phyloP scores from a whole-genome alignment of 345 rosid species.

The Syzygium grande region DNA sequence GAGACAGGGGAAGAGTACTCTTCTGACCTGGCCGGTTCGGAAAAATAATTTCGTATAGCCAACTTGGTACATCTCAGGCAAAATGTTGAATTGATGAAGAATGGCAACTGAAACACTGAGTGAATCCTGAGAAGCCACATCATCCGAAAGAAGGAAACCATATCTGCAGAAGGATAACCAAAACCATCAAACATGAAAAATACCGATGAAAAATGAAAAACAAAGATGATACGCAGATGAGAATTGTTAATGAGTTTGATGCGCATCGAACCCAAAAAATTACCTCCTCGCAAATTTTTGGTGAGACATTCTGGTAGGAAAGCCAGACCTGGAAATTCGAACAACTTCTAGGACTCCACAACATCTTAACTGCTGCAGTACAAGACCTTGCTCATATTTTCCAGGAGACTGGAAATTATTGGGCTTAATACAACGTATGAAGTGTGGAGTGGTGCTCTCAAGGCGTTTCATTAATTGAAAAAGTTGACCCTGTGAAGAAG shows the following conservation, averaged over 20 bases:
- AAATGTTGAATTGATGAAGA: constrained; percentile 92
- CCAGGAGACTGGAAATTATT: constrained; percentile 90
- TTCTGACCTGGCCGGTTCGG: constrained; percentile 89
- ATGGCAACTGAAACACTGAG: constrained; percentile 96
- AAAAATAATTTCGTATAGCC: constrained; percentile 96
- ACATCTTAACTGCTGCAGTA: constrained; percentile 91
- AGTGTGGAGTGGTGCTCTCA: constrained; percentile 93
- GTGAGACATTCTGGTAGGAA: constrained; percentile 95
- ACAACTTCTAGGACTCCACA: constrained; percentile 99
- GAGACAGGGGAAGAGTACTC: neutral
- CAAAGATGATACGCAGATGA: neutral
- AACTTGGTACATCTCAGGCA: constrained; percentile 99
- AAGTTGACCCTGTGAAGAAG: constrained; percentile 64
- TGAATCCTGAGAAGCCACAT: constrained; percentile 76
- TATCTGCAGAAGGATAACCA: constrained; percentile 45
- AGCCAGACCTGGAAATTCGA: constrained; percentile 94
- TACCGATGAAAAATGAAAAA: neutral
- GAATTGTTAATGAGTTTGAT: neutral
- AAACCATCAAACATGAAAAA: neutral
- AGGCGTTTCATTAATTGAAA: constrained; percentile 95
- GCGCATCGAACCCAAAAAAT: neutral
- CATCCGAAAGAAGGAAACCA: constrained; percentile 89
- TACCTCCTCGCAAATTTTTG: constrained; percentile 96
- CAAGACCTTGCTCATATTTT: constrained; percentile 81
- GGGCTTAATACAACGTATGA: constrained; percentile 96